These are phyloP conservation scores for Suhomyces maxii DNA, from an alignment of 1,139 yeast genomes.

Conservation along the genomic window DNA sequence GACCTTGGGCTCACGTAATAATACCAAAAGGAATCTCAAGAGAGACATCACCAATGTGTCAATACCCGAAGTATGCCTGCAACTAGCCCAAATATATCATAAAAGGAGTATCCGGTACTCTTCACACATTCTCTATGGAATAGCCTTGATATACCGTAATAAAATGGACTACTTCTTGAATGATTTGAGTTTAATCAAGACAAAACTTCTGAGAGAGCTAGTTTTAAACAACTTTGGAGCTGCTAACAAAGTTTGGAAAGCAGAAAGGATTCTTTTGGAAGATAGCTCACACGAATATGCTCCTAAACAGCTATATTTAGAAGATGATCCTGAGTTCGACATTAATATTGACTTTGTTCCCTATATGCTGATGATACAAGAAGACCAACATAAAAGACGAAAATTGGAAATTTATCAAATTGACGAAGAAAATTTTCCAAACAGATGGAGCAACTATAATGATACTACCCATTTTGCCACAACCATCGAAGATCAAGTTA, in stretches of 20 bases:
- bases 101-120: slow-evolving; percentile 43
- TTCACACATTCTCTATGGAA: slow-evolving; percentile 57
- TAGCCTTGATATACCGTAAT: slow-evolving; percentile 53
- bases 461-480: not conserved
- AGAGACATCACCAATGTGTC: slow-evolving; percentile 41
- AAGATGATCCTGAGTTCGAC: slow-evolving; percentile 45
- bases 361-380: slow-evolving; percentile 2
- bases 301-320: slow-evolving; percentile 18
- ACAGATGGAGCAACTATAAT: not conserved
- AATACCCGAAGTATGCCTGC: slow-evolving; percentile 48
- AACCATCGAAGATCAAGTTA: slow-evolving; percentile 5
- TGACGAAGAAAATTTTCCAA: slow-evolving; percentile 14
- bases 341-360: slow-evolving; percentile 32
- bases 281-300: not conserved
- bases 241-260: not conserved
- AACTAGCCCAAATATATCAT: slow-evolving; percentile 26
- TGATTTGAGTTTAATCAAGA: slow-evolving; percentile 31
- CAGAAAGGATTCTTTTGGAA: not conserved
- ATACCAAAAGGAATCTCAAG: slow-evolving; percentile 29
- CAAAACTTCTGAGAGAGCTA: slow-evolving; percentile 24
- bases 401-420: slow-evolving; percentile 15
- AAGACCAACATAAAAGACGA: slow-evolving; percentile 13
- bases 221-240: slow-evolving; percentile 3
- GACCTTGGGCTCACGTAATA: slow-evolving; percentile 43
- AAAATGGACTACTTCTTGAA: slow-evolving; percentile 47